These are phyloP conservation scores for Ricinus communis DNA, from an alignment of 345 rosid species.

Conservation along the genomic window DNA sequence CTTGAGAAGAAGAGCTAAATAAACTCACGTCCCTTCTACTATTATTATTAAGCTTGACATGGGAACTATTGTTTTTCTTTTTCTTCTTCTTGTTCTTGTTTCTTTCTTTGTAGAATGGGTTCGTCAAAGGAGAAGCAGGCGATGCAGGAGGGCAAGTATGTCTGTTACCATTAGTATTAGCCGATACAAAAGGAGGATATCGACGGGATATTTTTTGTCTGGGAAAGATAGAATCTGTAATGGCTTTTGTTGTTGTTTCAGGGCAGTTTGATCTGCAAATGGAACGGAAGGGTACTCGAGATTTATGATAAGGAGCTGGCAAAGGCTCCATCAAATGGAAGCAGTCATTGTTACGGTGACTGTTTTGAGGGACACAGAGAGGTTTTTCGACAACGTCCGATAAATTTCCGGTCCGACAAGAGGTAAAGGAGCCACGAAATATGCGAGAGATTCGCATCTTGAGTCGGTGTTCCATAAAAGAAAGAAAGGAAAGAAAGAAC, in stretches of 20 bases:
- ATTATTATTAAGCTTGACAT: slow-evolving; percentile 7
- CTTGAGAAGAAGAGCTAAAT: slow-evolving; percentile 55
- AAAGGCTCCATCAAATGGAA: slow-evolving; percentile 12
- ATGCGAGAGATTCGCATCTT: slow-evolving; percentile 62
- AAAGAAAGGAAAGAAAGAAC: slow-evolving; percentile 12
- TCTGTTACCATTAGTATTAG: not conserved
- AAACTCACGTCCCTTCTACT: slow-evolving; percentile 13
- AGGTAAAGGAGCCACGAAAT: slow-evolving; percentile 55
- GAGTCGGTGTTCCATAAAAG: slow-evolving; percentile 61
- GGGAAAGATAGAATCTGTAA: slow-evolving; percentile 26
- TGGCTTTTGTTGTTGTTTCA: slow-evolving; percentile 14
- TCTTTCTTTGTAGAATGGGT: slow-evolving; percentile 26
- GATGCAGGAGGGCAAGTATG: slow-evolving; percentile 43
- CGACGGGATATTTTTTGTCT: slow-evolving; percentile 29
- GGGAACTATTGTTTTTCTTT: slow-evolving; percentile 16
- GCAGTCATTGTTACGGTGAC: not conserved
- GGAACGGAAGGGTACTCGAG: slow-evolving; percentile 42
- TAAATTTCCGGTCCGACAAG: slow-evolving; percentile 57
- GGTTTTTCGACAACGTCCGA: slow-evolving; percentile 59
- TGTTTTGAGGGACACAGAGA: slow-evolving; percentile 25
- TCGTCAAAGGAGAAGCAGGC: slow-evolving; percentile 36
- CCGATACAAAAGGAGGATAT: slow-evolving; percentile 26
- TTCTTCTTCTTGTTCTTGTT: slow-evolving; percentile 31
- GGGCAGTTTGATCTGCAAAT: slow-evolving; percentile 41
- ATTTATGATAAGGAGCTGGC: slow-evolving; percentile 17